Evolutionary conservation across 257 asterid genomes (phyloP).

Genomic region (Forsythia suspensa): DNA sequence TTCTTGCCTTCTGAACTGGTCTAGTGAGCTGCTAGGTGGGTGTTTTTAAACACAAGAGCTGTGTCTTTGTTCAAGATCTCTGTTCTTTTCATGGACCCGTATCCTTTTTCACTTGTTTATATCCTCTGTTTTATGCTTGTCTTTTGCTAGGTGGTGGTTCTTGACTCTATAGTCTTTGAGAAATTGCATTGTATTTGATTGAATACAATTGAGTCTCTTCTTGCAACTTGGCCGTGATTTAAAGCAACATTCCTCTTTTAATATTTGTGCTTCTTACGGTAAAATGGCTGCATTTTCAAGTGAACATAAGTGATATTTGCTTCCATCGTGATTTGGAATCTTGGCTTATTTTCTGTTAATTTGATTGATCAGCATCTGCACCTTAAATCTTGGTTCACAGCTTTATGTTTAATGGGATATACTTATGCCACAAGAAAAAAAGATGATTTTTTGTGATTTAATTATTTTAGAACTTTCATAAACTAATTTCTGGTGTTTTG

Average conservation of each 20-base stretch:
- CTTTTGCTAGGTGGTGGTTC: not conserved
- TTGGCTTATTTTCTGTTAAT: not conserved
- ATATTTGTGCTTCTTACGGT: not conserved
- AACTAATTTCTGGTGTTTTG: not conserved
- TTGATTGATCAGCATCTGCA: not conserved
- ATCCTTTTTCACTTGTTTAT: not conserved
- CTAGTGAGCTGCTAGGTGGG: not conserved
- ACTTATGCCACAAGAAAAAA: not conserved
- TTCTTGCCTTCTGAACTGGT: not conserved
- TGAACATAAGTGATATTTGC: not conserved
- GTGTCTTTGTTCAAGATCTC: not conserved
- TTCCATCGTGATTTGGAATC: not conserved
- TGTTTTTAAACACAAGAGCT: not conserved
- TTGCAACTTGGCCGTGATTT: not conserved
- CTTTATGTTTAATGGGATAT: not conserved
- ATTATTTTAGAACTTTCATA: not conserved
- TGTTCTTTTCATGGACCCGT: not conserved
- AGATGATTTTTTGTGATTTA: too few relatives aligned
- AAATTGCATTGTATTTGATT: not conserved
- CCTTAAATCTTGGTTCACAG: not conserved
- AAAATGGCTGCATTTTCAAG: not conserved
- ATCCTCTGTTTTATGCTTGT: not conserved
- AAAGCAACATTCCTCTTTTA: not conserved
- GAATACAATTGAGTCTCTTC: not conserved
- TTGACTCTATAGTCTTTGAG: not conserved